Percentiles rank a stretch among this genome's conserved stretches.
phyloP scores from a whole-genome alignment of 2,329 filamentous ascomycete species.

The Xylariaceae sp. region DNA sequence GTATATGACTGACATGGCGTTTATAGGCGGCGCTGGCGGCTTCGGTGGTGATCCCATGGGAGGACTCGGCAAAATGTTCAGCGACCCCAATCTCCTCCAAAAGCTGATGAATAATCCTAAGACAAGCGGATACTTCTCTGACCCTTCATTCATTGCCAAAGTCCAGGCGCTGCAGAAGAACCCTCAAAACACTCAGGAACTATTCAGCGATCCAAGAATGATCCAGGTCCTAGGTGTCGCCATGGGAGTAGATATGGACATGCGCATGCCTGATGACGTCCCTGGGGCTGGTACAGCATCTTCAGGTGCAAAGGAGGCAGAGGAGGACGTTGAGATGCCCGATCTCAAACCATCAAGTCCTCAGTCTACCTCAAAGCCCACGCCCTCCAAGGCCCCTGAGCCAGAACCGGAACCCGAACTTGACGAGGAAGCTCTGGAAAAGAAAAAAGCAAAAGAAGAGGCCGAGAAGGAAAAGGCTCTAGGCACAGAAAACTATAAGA shows the following conservation, averaged over 20 bases:
- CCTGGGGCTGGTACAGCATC: slow-evolving; percentile 39
- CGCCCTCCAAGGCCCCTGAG: slow-evolving; percentile 50
- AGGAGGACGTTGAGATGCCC: slow-evolving; percentile 80
- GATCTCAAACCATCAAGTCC: slow-evolving; percentile 58
- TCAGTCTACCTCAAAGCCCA: slow-evolving; percentile 60
- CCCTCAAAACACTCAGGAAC: slow-evolving; percentile 76
- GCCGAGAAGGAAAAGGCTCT: slow-evolving; percentile 94
- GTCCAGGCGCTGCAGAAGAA: slow-evolving; percentile 81
- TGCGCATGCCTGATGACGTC: slow-evolving; percentile 50
- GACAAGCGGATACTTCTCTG: slow-evolving; percentile 80
- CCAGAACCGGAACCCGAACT: slow-evolving; percentile 69
- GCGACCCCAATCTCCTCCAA: slow-evolving; percentile 84
- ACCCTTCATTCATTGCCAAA: slow-evolving; percentile 88
- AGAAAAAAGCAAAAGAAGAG: slow-evolving; percentile 88
- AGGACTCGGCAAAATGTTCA: slow-evolving; percentile 92
- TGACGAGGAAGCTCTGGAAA: slow-evolving; percentile 82
- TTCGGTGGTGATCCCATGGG: slow-evolving; percentile 69
- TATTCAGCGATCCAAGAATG: slow-evolving; percentile 90
- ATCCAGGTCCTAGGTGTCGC: slow-evolving; percentile 92
- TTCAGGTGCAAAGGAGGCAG: slow-evolving; percentile 51
- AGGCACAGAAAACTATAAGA: slow-evolving; percentile 97
- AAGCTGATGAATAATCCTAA: slow-evolving; percentile 96
- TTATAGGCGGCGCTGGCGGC: slow-evolving; percentile 43
- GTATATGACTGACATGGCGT: slow-evolving; percentile 14
- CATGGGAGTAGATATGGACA: slow-evolving; percentile 90